phyloP scores from a whole-genome alignment of 495 filamentous ascomycete species.

The Neurospora sp. region DNA sequence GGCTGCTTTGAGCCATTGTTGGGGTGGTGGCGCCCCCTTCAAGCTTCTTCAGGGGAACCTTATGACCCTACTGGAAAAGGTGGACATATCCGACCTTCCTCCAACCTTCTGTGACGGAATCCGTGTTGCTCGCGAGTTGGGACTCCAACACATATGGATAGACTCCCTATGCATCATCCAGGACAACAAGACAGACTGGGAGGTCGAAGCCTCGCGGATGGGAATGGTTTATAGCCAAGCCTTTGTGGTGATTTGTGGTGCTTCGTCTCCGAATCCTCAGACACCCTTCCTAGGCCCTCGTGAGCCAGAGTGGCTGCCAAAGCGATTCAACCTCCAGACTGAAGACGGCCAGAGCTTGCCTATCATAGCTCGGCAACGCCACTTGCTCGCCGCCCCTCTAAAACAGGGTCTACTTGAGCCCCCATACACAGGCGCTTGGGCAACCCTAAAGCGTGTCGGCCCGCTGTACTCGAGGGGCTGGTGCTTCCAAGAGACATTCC shows the following conservation, averaged over 20 bases:
- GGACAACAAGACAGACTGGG: constrained; percentile 17
- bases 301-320: background rate
- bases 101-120: constrained; percentile 23
- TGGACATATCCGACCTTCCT: constrained; percentile 19
- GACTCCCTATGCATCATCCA: constrained; percentile 28
- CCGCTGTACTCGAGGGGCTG: background rate
- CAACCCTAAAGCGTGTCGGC: background rate
- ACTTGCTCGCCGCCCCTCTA: background rate
- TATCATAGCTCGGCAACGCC: background rate
- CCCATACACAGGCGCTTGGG: background rate
- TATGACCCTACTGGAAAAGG: background rate
- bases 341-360: background rate
- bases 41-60: background rate
- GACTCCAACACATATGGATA: constrained; percentile 23
- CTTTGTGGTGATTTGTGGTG: constrained; percentile 4
- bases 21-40: background rate
- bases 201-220: constrained; percentile 12
- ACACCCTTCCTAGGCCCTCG: background rate
- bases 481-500: background rate
- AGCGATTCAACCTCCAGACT: background rate
- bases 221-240: constrained; percentile 20
- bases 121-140: constrained; percentile 9
- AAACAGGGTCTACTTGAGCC: background rate
- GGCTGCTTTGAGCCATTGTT: constrained; percentile 5
- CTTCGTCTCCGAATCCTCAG: background rate